Evolutionary conservation across 2,329 filamentous ascomycete genomes (phyloP).

Genomic region (Diatrype stigma): DNA sequence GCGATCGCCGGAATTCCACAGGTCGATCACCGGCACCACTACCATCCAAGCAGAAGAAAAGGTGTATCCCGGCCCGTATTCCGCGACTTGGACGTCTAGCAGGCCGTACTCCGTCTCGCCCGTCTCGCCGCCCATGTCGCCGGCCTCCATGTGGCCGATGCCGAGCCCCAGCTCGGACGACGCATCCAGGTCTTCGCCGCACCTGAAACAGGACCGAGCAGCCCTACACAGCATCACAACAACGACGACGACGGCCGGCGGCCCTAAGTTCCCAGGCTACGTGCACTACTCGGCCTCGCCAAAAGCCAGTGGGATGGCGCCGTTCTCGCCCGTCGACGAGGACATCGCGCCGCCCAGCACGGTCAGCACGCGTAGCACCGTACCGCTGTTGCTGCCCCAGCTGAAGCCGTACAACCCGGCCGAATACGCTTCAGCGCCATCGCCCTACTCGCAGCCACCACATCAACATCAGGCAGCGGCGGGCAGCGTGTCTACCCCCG

Average conservation of each 20-base stretch:
- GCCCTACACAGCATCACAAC: slow-evolving; percentile 22
- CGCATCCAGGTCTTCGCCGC: slow-evolving; percentile 7
- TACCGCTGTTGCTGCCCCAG: slow-evolving; percentile 23
- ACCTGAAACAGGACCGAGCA: slow-evolving; percentile 8
- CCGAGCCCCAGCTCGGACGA: slow-evolving; percentile 1
- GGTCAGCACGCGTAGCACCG: slow-evolving; percentile 25
- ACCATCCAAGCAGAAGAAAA: slow-evolving; percentile 27
- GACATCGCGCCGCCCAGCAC: slow-evolving; percentile 25
- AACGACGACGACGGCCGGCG: slow-evolving; percentile 14
- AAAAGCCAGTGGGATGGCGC: slow-evolving; percentile 20
- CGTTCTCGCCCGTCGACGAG: slow-evolving; percentile 21
- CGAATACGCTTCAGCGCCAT: slow-evolving; percentile 20
- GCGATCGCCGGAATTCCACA: slow-evolving; percentile 34
- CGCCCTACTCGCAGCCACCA: slow-evolving; percentile 7
- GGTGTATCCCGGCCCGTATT: slow-evolving; percentile 4
- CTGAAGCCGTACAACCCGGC: slow-evolving; percentile 26
- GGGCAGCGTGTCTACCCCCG: slow-evolving; percentile 5
- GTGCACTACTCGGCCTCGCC: slow-evolving; percentile 28
- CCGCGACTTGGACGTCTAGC: too few relatives aligned
- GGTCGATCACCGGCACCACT: slow-evolving; percentile 8
- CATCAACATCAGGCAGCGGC: slow-evolving; percentile 1
- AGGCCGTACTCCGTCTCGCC: slow-evolving; percentile 17
- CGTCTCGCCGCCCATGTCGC: slow-evolving; percentile 7
- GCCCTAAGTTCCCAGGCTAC: slow-evolving; percentile 22
- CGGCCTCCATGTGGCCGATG: slow-evolving; percentile 3